A percentile compares a stretch with the other conserved stretches of the same genome.
Evolutionary conservation across 306 rosid species (phyloP).

Genomic region (Purshia tridentata): DNA sequence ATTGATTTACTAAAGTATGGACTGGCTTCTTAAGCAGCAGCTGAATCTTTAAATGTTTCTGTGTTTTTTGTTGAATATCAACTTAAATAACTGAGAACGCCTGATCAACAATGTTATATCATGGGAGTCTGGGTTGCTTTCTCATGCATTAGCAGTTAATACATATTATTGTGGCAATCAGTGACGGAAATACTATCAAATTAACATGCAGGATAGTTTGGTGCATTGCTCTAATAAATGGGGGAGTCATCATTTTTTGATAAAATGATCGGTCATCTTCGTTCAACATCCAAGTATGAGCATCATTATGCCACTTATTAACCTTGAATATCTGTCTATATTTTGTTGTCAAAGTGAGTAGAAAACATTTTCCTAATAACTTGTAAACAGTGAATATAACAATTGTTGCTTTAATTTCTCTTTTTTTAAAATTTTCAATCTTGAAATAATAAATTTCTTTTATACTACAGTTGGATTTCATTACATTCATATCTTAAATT

Average conservation of each 20-base stretch:
- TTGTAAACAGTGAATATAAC: not conserved
- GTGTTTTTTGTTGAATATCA: not conserved
- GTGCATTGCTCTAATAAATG: conserved; percentile 33
- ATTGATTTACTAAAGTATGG: not conserved
- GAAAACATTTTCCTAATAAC: not conserved
- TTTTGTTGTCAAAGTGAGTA: not conserved
- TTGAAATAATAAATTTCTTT: not conserved
- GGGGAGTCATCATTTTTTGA: conserved; percentile 58
- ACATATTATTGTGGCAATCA: not conserved
- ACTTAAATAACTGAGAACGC: not conserved
- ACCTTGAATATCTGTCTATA: not conserved
- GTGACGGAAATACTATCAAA: not conserved
- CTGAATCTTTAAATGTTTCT: too few species aligned
- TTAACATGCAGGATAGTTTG: conserved; percentile 14
- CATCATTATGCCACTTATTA: not conserved
- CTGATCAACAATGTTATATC: not conserved
- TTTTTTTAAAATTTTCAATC: not conserved
- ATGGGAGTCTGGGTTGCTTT: not conserved
- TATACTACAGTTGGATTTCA: not conserved
- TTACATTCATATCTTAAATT: not conserved
- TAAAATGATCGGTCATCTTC: conserved; percentile 61
- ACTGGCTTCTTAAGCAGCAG: too few species aligned
- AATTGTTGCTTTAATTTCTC: not conserved
- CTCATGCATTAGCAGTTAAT: not conserved
- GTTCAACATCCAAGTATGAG: conserved; percentile 77